Conservation (phyloP, 1,284 basidiomycete species). For the Moesziomyces sp. region DNA sequence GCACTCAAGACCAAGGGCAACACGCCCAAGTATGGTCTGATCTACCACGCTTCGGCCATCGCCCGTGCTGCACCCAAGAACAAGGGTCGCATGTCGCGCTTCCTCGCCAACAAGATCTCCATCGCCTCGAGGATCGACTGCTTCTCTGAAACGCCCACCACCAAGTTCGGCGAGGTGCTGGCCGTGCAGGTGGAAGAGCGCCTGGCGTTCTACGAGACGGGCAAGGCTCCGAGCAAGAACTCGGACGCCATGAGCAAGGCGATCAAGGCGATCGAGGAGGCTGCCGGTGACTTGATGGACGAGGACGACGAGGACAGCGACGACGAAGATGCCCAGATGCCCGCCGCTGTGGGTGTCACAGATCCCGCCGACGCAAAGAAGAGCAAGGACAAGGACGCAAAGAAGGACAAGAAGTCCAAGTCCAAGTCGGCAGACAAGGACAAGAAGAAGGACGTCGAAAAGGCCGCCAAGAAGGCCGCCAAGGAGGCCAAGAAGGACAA, state of each 20-base stretch:
- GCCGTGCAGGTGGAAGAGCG: constrained; percentile 95
- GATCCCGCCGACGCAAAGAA: constrained; percentile 69
- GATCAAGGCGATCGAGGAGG: constrained; percentile 79
- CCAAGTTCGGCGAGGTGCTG: constrained; percentile 95
- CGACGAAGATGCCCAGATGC: constrained; percentile 72
- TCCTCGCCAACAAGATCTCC: constrained; percentile 96
- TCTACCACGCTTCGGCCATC: constrained; percentile 78
- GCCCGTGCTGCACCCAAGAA: constrained; percentile 92
- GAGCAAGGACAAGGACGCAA: constrained; percentile 72
- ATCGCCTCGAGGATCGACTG: constrained; percentile 98
- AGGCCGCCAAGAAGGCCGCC: constrained; percentile 63
- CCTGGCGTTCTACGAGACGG: constrained; percentile 86
- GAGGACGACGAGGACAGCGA: constrained; percentile 74
- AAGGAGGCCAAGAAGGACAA: constrained; percentile 57
- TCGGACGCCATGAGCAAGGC: constrained; percentile 79
- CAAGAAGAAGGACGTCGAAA: constrained; percentile 52
- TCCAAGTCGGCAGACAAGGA: constrained; percentile 49
- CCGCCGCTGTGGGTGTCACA: constrained; percentile 66
- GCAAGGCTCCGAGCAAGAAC: constrained; percentile 65
- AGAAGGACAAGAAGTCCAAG: constrained; percentile 77
- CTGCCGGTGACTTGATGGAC: constrained; percentile 77
- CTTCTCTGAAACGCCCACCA: constrained; percentile 84
- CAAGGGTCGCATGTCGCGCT: constrained; percentile 85
- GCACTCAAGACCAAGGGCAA: constrained; percentile 99
- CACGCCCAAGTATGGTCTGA: constrained; percentile 82